phyloP scores from a whole-genome alignment of 2,329 filamentous ascomycete genomes.

The Knufia petricola region DNA sequence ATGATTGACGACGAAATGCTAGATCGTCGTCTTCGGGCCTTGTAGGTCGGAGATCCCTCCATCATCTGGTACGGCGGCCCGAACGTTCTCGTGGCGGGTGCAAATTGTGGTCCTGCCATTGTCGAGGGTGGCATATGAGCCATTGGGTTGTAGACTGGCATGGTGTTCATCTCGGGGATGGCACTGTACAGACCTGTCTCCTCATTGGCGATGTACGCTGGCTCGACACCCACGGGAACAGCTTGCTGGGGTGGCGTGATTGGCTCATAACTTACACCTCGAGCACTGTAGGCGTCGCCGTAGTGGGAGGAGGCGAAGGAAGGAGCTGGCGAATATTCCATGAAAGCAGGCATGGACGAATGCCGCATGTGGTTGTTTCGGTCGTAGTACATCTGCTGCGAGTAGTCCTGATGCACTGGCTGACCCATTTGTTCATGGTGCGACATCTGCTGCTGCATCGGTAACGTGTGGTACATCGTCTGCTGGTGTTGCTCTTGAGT shows the following conservation, averaged over 20 bases:
- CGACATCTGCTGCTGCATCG: slow-evolving; percentile 57
- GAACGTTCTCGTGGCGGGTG: slow-evolving; percentile 55
- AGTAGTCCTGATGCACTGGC: slow-evolving; percentile 72
- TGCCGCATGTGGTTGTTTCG: slow-evolving; percentile 78
- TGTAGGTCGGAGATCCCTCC: slow-evolving; percentile 96
- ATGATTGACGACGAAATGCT: slow-evolving; percentile 78
- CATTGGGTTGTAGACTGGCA: slow-evolving; percentile 72
- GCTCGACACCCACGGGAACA: slow-evolving; percentile 70
- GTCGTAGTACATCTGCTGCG: slow-evolving; percentile 70
- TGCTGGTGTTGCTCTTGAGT: slow-evolving; percentile 54
- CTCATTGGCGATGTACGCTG: slow-evolving; percentile 95
- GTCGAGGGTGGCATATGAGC: slow-evolving; percentile 85
- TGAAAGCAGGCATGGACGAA: slow-evolving; percentile 95
- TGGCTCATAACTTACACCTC: slow-evolving; percentile 91
- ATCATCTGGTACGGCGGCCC: slow-evolving; percentile 84
- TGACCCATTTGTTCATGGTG: slow-evolving; percentile 33
- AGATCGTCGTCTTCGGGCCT: slow-evolving; percentile 87
- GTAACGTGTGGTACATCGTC: slow-evolving; percentile 65
- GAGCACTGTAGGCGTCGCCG: slow-evolving; percentile 84
- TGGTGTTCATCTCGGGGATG: slow-evolving; percentile 75
- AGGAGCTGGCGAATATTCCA: slow-evolving; percentile 95
- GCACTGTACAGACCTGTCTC: slow-evolving; percentile 93
- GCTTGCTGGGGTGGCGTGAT: slow-evolving; percentile 91
- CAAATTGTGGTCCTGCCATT: slow-evolving; percentile 68
- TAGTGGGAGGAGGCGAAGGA: slow-evolving; percentile 98